phyloP scores from a whole-genome alignment of 1,284 basidiomycete genomes.

The Trametes hirsuta region DNA sequence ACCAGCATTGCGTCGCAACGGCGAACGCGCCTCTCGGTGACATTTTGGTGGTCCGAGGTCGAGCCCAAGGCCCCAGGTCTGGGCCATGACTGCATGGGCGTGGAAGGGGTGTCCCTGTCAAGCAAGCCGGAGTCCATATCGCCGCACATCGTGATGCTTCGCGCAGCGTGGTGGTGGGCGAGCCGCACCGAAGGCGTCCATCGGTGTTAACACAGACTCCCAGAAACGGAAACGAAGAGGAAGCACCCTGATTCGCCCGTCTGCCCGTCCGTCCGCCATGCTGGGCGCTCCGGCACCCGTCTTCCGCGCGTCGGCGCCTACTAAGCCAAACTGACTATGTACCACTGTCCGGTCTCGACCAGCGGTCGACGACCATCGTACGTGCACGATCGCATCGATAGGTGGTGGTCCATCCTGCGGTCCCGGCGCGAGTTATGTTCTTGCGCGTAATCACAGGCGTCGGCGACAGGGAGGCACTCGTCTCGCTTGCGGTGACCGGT shows the following conservation, averaged over 20 bases:
- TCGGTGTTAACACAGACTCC: background rate
- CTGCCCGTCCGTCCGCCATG: background rate
- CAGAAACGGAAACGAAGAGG: conserved; percentile 2
- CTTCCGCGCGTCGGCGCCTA: conserved; percentile 1
- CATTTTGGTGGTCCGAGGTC: background rate
- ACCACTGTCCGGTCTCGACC: background rate
- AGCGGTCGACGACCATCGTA: background rate
- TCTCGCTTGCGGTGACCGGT: background rate
- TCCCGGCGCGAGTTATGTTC: no score
- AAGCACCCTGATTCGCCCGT: background rate
- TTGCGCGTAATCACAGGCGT: no score
- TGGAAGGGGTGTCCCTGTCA: background rate
- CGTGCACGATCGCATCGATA: background rate
- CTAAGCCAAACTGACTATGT: background rate
- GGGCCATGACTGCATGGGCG: background rate
- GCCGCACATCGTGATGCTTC: background rate
- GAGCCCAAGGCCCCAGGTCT: background rate
- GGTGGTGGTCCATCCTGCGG: background rate
- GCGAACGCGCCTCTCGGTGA: background rate
- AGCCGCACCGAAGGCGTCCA: background rate
- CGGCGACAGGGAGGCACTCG: no score
- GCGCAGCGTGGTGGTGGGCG: background rate
- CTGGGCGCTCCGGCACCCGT: conserved; percentile 5
- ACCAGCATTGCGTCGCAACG: background rate
- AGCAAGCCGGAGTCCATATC: background rate